A percentile compares a stretch with the other conserved stretches of the same genome.
Conservation (phyloP, 164 flowering plant species). For the Umbellularia californica region DNA sequence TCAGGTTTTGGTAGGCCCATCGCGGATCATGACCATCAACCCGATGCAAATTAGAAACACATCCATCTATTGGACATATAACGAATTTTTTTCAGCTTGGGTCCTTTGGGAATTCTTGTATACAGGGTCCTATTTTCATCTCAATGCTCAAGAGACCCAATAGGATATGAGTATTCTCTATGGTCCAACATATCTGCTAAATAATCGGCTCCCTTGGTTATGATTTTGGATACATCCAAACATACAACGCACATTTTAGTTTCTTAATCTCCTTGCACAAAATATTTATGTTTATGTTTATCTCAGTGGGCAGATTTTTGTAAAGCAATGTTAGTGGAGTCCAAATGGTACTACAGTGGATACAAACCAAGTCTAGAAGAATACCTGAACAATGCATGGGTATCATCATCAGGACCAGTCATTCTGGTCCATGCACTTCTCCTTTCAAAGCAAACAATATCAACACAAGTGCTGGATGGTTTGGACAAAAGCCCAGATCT, state of each 20-base stretch:
- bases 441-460: slow-evolving; percentile 5
- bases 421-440: slow-evolving; percentile 28
- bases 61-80: too few relatives aligned
- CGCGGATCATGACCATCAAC: too few relatives aligned
- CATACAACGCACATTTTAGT: neutral
- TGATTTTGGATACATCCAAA: neutral
- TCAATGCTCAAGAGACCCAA: too few relatives aligned
- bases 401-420: slow-evolving; percentile 44
- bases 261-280: too few relatives aligned
- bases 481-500: slow-evolving; percentile 18
- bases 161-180: too few relatives aligned
- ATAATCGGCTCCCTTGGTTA: too few relatives aligned
- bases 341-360: slow-evolving; percentile 41
- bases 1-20: too few relatives aligned
- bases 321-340: slow-evolving; percentile 43
- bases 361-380: slow-evolving; percentile 41
- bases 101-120: too few relatives aligned
- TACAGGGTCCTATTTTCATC: too few relatives aligned
- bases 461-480: slow-evolving; percentile 11
- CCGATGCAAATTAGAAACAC: too few relatives aligned
- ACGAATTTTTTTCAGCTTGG: too few relatives aligned
- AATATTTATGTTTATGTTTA: neutral
- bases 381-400: slow-evolving; percentile 45
- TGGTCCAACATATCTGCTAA: too few relatives aligned
- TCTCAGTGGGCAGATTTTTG: slow-evolving; percentile 52